phyloP scores from a whole-genome alignment of 805 yeast genomes.

The Wickerhamiella dianesei region DNA sequence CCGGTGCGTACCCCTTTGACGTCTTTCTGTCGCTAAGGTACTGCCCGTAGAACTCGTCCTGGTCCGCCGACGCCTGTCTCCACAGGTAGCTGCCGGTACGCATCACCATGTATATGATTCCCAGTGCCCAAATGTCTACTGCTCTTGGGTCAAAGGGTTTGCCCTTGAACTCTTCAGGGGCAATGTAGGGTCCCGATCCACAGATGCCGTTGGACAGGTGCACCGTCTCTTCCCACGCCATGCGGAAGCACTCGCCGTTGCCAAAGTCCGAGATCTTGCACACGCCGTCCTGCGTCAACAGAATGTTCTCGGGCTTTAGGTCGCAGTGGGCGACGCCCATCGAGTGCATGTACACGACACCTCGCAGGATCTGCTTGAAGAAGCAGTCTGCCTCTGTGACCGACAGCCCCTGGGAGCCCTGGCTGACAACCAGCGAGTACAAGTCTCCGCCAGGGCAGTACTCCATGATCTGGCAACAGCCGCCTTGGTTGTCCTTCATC shows the following conservation, averaged over 20 bases:
- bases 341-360: slow-evolving; percentile 69
- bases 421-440: slow-evolving; percentile 42
- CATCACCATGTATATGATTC: slow-evolving; percentile 64
- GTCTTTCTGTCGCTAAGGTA: slow-evolving; percentile 67
- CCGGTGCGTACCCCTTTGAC: slow-evolving; percentile 80
- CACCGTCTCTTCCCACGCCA: slow-evolving; percentile 68
- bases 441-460: slow-evolving; percentile 81
- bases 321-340: slow-evolving; percentile 92
- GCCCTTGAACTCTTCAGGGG: slow-evolving; percentile 67
- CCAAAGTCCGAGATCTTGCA: slow-evolving; percentile 76
- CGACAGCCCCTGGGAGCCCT: slow-evolving; percentile 34
- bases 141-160: slow-evolving; percentile 55
- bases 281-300: slow-evolving; percentile 51
- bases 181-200: slow-evolving; percentile 81
- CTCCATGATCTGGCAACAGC: slow-evolving; percentile 85
- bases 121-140: slow-evolving; percentile 82
- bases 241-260: slow-evolving; percentile 74
- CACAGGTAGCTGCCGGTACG: slow-evolving; percentile 86
- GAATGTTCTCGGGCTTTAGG: slow-evolving; percentile 74
- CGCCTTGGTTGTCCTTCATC: slow-evolving; percentile 53
- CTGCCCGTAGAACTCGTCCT: slow-evolving; percentile 62
- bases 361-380: slow-evolving; percentile 70
- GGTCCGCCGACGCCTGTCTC: slow-evolving; percentile 33
- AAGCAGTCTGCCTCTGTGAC: slow-evolving; percentile 72
- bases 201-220: slow-evolving; percentile 55